Evolutionary conservation across 257 asterid species (phyloP), one percentile per base, ranked within the genome.

Genomic region (Petrea volubilis): DNA sequence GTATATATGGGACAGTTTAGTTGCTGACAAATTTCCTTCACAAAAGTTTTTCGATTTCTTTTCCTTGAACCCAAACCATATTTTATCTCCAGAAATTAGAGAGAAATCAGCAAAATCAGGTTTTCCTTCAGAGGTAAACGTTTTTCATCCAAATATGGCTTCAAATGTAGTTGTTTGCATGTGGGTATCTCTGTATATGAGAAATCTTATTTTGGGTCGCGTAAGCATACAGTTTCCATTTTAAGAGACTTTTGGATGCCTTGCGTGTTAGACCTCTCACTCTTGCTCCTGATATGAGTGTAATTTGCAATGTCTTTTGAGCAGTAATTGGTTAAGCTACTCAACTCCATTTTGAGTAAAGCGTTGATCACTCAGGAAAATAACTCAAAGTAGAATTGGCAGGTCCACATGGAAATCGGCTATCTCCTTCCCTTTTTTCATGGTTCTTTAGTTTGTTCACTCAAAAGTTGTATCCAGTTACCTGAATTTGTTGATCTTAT

Each of bases 1-100:
- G 83, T 78, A 81, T 72, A 79, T 91, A 71, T 93, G 98, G 98
- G 98, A 93, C 83, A 80, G 80, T 65, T 81, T 93, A 73, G 88
- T 83, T 29, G 83, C 88, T 6, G 87, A 74, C 55, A 86, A 74
- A 36, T 93, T 93, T 60, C 95, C 96, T 17, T 36, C 74, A 2
- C 78, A 72, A 18, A 78, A 77, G 75, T 91, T 93, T 76, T 93
- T 68, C 66, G 85, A 87, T 68, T 91, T 82, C 89, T 93, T 91
- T 76, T 82, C 96, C 5, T 76, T 93, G 84, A 83, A 91, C 80
- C 94, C 93, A 14, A 49, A 89, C 74, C 72, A 36, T 41, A 72
- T 79, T 41, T 81, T 93, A 53, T 87, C 97, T 27, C 70, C 74
- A 46, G 87, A 87, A 44, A 76, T 93, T 79, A 86, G 90, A 74